These are phyloP conservation scores for Leccinum obscurum DNA, from an alignment of 768 basidiomycete species.

Conservation along the genomic window DNA sequence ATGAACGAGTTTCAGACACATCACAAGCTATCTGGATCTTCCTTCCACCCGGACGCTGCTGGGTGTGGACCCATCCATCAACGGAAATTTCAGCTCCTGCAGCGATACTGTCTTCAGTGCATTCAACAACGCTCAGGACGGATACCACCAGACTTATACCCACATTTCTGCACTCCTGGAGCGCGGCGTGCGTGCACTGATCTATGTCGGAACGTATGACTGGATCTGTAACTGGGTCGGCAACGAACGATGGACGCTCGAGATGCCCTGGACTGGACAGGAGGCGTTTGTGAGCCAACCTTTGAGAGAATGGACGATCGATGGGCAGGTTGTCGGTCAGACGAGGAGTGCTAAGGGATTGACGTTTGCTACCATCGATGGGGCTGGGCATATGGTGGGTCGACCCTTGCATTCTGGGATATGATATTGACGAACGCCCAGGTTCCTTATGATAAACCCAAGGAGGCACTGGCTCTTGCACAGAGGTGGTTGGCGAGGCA, in stretches of 20 bases:
- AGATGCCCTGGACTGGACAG: constrained; percentile 70
- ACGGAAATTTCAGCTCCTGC: constrained; percentile 42
- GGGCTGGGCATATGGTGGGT: constrained; percentile 76
- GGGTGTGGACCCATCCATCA: constrained; percentile 57
- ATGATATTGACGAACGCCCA: constrained; percentile 19
- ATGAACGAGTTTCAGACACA: constrained; percentile 41
- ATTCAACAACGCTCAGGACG: constrained; percentile 50
- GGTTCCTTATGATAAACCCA: constrained; percentile 66
- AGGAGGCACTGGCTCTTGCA: constrained; percentile 49
- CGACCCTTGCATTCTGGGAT: not conserved
- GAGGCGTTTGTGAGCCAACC: constrained; percentile 47
- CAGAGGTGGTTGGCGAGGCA: constrained; percentile 46
- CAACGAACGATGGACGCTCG: constrained; percentile 74
- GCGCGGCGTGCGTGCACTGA: constrained; percentile 69
- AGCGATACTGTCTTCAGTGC: constrained; percentile 44
- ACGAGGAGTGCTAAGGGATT: constrained; percentile 59
- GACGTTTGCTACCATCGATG: constrained; percentile 64
- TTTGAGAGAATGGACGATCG: constrained; percentile 60
- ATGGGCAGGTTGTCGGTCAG: constrained; percentile 49
- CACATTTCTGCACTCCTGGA: constrained; percentile 61
- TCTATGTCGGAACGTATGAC: constrained; percentile 74
- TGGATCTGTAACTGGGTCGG: constrained; percentile 83
- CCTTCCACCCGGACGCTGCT: constrained; percentile 52
- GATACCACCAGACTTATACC: constrained; percentile 26
- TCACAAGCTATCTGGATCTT: constrained; percentile 61